These are phyloP conservation scores for Calonectria leucothoes DNA, from an alignment of 2,329 filamentous ascomycete species.

Conservation along the genomic window DNA sequence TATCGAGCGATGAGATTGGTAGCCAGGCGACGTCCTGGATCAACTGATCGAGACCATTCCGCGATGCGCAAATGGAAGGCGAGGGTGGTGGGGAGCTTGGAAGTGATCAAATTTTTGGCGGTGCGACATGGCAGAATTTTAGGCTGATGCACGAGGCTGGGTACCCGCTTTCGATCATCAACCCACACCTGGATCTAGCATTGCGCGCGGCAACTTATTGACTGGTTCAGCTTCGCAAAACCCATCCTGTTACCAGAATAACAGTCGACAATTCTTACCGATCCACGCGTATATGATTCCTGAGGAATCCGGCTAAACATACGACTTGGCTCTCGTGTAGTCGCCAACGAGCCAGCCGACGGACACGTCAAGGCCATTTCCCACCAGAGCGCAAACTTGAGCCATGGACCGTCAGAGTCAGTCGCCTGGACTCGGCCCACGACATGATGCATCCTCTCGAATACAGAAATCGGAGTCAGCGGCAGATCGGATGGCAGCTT, in stretches of 20 bases:
- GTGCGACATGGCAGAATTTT: constrained; percentile 57
- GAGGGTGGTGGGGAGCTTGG: constrained; percentile 35
- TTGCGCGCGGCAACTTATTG: neutral
- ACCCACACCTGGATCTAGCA: neutral
- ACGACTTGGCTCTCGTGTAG: neutral
- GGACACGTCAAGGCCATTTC: neutral
- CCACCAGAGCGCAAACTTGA: neutral
- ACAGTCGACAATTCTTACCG: neutral
- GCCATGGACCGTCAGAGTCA: constrained; percentile 65
- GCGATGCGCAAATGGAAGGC: constrained; percentile 29
- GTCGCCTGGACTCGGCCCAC: constrained; percentile 65
- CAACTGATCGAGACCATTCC: constrained; percentile 39
- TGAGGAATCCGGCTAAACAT: neutral
- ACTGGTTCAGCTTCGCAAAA: neutral
- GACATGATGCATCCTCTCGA: constrained; percentile 64
- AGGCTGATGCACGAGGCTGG: constrained; percentile 21
- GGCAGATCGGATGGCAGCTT: constrained; percentile 77
- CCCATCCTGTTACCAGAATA: neutral
- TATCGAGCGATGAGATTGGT: constrained; percentile 30
- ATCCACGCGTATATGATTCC: neutral
- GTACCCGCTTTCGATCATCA: constrained; percentile 1
- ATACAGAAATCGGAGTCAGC: constrained; percentile 68
- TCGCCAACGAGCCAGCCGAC: neutral
- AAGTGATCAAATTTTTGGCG: constrained; percentile 57
- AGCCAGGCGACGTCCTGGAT: constrained; percentile 37